Conservation (phyloP, 148 eudicot genomes). For the Camellia sinensis region DNA sequence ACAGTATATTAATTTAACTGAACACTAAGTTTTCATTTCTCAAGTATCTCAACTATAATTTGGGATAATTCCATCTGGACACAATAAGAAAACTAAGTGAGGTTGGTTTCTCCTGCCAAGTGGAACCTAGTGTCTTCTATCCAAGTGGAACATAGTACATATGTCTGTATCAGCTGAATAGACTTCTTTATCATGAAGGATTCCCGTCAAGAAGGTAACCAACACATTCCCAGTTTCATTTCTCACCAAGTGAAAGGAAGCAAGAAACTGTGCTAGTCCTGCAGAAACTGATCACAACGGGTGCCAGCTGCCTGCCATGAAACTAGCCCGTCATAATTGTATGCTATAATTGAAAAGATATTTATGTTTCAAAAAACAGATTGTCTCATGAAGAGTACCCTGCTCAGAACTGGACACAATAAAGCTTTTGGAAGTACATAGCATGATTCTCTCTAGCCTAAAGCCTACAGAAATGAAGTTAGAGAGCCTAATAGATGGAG, state of each 20-base stretch:
- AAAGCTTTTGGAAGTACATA: background rate
- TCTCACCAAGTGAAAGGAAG: background rate
- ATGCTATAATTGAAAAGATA: background rate
- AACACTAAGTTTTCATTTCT: background rate
- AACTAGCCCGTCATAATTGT: background rate
- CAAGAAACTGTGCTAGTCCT: background rate
- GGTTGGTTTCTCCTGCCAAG: background rate
- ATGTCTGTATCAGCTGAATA: background rate
- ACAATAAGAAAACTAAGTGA: conserved; percentile 1
- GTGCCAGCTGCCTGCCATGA: background rate
- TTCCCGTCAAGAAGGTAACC: background rate
- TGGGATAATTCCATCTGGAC: background rate
- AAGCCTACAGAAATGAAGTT: background rate
- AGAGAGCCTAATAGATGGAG: background rate
- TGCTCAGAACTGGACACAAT: background rate
- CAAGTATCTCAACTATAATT: conserved; percentile 1
- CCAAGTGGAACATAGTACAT: background rate
- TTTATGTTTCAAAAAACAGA: too few relatives aligned
- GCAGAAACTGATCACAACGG: background rate
- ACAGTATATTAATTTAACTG: background rate
- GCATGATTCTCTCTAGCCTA: background rate
- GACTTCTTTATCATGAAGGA: background rate
- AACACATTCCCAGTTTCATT: background rate
- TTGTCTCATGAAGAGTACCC: too few relatives aligned
- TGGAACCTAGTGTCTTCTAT: background rate